Evolutionary conservation across 1,284 basidiomycete species (phyloP).

Genomic region (Rhodotorula sp.): DNA sequence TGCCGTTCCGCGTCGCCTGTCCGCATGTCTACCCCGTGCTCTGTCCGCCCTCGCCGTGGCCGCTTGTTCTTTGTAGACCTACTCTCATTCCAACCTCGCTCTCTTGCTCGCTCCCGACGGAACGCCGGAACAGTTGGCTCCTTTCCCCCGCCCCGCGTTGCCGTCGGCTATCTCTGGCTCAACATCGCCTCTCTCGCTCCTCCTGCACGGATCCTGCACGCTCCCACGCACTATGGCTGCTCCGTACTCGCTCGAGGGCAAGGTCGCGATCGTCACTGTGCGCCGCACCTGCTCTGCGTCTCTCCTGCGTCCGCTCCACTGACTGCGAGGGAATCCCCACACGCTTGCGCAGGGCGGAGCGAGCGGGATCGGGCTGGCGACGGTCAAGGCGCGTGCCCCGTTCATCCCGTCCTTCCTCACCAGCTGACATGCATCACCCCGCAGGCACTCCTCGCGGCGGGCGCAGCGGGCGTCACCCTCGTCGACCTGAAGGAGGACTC

Average conservation of each 20-base stretch:
- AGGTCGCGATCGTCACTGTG: conserved; percentile 19
- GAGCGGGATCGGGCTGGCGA: conserved; percentile 13
- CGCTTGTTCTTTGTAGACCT: conserved; percentile 2
- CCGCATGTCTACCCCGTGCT: neutral
- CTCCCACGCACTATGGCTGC: too few species aligned
- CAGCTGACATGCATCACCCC: too few species aligned
- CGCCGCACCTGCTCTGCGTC: neutral
- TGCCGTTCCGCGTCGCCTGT: too few species aligned
- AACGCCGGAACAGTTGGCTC: neutral
- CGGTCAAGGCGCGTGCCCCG: conserved; percentile 4
- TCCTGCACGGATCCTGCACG: neutral
- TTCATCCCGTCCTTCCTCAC: rapidly evolving
- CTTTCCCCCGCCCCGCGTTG: neutral
- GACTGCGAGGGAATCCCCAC: neutral
- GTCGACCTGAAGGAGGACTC: conserved; percentile 9
- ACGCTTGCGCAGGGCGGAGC: conserved; percentile 6
- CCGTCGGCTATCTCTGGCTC: neutral
- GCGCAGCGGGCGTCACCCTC: conserved; percentile 13
- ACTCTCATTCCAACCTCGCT: neutral
- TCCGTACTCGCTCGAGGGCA: conserved; percentile 1
- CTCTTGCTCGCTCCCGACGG: neutral
- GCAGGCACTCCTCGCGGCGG: conserved; percentile 15
- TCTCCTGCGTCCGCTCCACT: neutral
- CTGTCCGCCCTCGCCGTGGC: neutral
- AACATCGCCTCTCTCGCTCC: neutral